These are phyloP conservation scores for Polyplosphaeria fusca DNA, from an alignment of 495 filamentous ascomycete genomes.

Conservation along the genomic window DNA sequence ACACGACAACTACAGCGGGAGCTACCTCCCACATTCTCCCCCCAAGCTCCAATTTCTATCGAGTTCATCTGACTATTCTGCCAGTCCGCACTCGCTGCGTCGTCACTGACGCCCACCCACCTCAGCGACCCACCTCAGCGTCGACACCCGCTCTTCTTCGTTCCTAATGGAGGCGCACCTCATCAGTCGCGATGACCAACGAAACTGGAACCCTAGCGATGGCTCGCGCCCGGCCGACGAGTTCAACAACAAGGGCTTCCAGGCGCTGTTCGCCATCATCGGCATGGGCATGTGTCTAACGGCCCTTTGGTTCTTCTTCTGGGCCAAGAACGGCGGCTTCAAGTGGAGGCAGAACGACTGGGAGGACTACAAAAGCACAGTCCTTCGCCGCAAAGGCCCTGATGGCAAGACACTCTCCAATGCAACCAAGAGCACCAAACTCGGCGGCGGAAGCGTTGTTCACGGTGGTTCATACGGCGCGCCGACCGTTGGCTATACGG, in stretches of 20 bases:
- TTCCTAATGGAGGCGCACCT: constrained; percentile 24
- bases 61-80: neutral
- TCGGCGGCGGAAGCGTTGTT: constrained; percentile 76
- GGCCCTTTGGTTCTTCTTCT: constrained; percentile 97
- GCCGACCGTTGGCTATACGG: constrained; percentile 43
- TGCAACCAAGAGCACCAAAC: constrained; percentile 73
- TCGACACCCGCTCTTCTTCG: constrained; percentile 14
- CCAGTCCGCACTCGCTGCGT: neutral
- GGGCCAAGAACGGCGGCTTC: constrained; percentile 94
- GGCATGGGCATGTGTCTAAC: constrained; percentile 73
- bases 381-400: constrained; percentile 85
- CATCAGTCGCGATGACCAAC: constrained; percentile 20
- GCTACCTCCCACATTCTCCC: neutral
- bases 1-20: neutral
- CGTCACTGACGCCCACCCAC: neutral
- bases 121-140: neutral
- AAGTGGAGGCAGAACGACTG: constrained; percentile 79
- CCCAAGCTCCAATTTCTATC: neutral
- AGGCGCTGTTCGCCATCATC: constrained; percentile 81
- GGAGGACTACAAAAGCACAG: constrained; percentile 97
- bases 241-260: constrained; percentile 80
- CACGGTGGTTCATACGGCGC: constrained; percentile 35
- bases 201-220: constrained; percentile 39
- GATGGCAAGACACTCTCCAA: constrained; percentile 78
- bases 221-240: constrained; percentile 61